Conservation (phyloP, 352 stramenopile species). For the Thalassiosira sp. region DNA sequence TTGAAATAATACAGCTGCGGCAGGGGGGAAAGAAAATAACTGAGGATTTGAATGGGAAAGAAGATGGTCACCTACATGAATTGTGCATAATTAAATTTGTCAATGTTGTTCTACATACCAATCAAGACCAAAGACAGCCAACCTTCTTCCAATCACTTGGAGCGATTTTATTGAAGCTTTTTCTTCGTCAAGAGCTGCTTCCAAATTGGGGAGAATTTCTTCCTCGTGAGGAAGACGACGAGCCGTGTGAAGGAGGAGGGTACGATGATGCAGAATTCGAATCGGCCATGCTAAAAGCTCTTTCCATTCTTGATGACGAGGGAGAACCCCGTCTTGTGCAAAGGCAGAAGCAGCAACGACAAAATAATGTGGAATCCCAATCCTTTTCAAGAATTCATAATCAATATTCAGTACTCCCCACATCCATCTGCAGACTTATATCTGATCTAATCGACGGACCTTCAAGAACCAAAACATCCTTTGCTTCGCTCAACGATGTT, state of each 20-base stretch:
- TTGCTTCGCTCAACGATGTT: conserved; percentile 8
- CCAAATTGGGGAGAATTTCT: background rate
- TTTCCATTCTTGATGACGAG: conserved; percentile 1
- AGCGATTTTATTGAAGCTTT: conserved; percentile 2
- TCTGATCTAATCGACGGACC: background rate
- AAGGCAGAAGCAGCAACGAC: background rate
- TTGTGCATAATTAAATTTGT: background rate
- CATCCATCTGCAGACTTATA: background rate
- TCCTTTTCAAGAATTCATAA: background rate
- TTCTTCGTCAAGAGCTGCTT: background rate
- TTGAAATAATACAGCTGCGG: background rate
- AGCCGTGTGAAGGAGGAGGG: background rate
- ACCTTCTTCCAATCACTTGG: conserved; percentile 1
- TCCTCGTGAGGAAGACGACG: background rate
- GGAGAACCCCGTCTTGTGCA: background rate
- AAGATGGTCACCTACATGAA: background rate
- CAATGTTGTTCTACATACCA: background rate
- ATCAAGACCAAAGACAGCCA: background rate
- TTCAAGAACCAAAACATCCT: conserved; percentile 5
- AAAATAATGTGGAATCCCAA: background rate
- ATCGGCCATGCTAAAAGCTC: conserved; percentile 7
- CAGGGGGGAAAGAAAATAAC: too few species aligned
- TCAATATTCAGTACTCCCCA: conserved; percentile 1
- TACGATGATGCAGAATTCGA: background rate
- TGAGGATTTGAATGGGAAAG: background rate